phyloP scores from a whole-genome alignment of 2,329 filamentous ascomycete species.

The Sarocladiaceae sp. region DNA sequence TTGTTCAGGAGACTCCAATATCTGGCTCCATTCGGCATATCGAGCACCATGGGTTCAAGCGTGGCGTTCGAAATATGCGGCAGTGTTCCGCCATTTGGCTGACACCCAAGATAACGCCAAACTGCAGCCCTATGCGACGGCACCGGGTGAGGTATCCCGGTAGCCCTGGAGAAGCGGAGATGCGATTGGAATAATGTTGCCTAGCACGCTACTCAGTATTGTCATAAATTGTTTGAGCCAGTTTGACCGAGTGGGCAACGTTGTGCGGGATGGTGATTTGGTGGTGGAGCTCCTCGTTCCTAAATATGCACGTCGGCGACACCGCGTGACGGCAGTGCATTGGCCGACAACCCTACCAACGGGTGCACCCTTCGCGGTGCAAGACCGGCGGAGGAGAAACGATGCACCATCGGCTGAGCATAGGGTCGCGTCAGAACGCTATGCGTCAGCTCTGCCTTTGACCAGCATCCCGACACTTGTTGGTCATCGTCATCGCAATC shows the following conservation, averaged over 20 bases:
- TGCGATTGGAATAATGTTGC: neutral
- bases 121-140: conserved; percentile 2
- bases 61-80: neutral
- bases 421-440: neutral
- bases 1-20: neutral
- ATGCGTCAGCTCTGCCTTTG: neutral
- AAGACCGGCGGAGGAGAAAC: conserved; percentile 1
- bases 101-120: neutral
- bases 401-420: conserved; percentile 1
- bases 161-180: neutral
- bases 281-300: conserved; percentile 6
- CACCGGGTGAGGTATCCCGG: neutral
- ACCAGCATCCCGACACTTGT: neutral
- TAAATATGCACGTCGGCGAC: conserved; percentile 10
- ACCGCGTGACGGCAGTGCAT: conserved; percentile 8
- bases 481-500: neutral
- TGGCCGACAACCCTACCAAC: conserved; percentile 1
- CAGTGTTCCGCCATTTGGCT: neutral
- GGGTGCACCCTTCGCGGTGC: neutral
- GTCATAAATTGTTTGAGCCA: neutral
- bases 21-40: neutral
- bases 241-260: neutral
- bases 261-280: neutral
- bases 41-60: neutral
- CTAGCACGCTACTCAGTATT: neutral